Evolutionary conservation across 805 yeast genomes (phyloP).

Genomic region (Yarrowia bubula): DNA sequence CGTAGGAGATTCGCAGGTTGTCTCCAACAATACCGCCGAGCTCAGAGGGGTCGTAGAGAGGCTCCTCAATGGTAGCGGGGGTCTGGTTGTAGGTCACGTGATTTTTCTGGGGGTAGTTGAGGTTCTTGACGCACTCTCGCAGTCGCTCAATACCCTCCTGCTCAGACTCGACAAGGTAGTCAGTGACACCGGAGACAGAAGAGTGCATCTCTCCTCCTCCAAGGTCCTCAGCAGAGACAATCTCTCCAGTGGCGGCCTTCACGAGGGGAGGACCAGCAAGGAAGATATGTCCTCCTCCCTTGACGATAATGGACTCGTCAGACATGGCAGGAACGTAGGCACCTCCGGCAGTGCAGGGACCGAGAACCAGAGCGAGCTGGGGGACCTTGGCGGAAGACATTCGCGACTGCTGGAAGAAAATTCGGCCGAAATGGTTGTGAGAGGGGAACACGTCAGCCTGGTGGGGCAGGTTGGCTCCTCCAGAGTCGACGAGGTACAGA

Average conservation of each 20-base stretch:
- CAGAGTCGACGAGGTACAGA: conserved; percentile 38
- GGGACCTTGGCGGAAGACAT: conserved; percentile 38
- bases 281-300: conserved; percentile 39
- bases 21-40: conserved; percentile 38
- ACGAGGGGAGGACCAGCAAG: conserved; percentile 40
- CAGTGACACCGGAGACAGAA: conserved; percentile 37
- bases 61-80: conserved; percentile 32
- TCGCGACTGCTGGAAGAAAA: conserved; percentile 38
- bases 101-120: conserved; percentile 30
- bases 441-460: conserved; percentile 40
- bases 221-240: conserved; percentile 37
- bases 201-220: conserved; percentile 41
- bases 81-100: conserved; percentile 13
- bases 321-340: conserved; percentile 41
- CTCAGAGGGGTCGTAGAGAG: conserved; percentile 36
- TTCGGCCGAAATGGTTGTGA: conserved; percentile 40
- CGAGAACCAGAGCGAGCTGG: conserved; percentile 38
- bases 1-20: conserved; percentile 36
- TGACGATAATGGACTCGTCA: conserved; percentile 39
- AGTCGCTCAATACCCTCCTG: conserved; percentile 38
- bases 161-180: conserved; percentile 37
- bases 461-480: conserved; percentile 40
- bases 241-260: conserved; percentile 41
- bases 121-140: conserved; percentile 35
- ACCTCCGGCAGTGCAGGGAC: conserved; percentile 41